These are phyloP conservation scores for Dorcoceras hygrometricum DNA, from an alignment of 257 asterid genomes.

Conservation along the genomic window DNA sequence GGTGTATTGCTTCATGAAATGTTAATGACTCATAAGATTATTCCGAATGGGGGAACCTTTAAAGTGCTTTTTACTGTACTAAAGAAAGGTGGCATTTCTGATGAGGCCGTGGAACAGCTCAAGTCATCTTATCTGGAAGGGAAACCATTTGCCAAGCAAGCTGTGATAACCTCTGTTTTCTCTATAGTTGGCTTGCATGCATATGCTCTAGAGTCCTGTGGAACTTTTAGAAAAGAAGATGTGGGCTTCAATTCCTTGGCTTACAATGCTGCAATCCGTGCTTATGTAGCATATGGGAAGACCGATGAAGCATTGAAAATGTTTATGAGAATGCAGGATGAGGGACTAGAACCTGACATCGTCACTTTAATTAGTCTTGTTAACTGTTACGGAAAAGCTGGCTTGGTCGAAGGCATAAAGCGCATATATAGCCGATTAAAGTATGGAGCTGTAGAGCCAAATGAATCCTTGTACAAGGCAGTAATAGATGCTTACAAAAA, in stretches of 20 bases:
- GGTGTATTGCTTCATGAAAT: slow-evolving; percentile 79
- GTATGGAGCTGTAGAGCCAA: slow-evolving; percentile 52
- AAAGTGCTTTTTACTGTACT: slow-evolving; percentile 63
- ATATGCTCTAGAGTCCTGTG: slow-evolving; percentile 75
- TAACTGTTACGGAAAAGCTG: slow-evolving; percentile 76
- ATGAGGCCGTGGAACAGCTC: slow-evolving; percentile 62
- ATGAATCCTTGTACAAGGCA: slow-evolving; percentile 59
- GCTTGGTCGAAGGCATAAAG: slow-evolving; percentile 89
- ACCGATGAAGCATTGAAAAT: slow-evolving; percentile 64
- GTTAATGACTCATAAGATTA: slow-evolving; percentile 49
- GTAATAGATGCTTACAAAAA: slow-evolving; percentile 61
- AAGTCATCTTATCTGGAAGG: slow-evolving; percentile 59
- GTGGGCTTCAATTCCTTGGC: slow-evolving; percentile 46
- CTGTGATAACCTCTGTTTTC: slow-evolving; percentile 66
- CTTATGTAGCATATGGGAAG: slow-evolving; percentile 62
- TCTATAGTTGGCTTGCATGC: slow-evolving; percentile 62
- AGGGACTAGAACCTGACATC: slow-evolving; percentile 71
- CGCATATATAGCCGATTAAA: slow-evolving; percentile 64
- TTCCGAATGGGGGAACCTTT: slow-evolving; percentile 62
- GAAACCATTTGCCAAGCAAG: slow-evolving; percentile 65
- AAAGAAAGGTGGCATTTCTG: slow-evolving; percentile 67
- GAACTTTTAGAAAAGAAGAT: slow-evolving; percentile 41
- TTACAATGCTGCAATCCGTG: slow-evolving; percentile 75
- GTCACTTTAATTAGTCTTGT: slow-evolving; percentile 70
- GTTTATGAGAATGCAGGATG: slow-evolving; percentile 85